These are phyloP conservation scores for Cryptococcus wingfieldii DNA, from an alignment of 1,284 basidiomycete species.

Conservation along the genomic window DNA sequence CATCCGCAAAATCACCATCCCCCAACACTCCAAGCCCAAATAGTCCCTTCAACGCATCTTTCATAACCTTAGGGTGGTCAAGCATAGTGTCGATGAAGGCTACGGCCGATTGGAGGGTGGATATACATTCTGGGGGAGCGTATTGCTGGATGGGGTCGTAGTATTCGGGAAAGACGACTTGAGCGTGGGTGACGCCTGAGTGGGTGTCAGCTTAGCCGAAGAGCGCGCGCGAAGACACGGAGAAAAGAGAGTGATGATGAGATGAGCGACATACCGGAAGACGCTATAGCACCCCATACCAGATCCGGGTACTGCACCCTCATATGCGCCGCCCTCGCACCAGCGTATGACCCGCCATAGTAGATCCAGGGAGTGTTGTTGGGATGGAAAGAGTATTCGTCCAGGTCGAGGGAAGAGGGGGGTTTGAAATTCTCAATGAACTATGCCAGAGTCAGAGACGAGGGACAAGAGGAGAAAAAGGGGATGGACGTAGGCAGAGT, in stretches of 20 bases:
- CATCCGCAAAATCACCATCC: constrained; percentile 72
- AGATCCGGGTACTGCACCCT: constrained; percentile 67
- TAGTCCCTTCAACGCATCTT: constrained; percentile 57
- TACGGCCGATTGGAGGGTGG: constrained; percentile 64
- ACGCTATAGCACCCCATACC: constrained; percentile 86
- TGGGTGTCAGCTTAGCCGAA: background rate
- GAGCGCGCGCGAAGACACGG: background rate
- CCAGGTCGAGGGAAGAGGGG: constrained; percentile 53
- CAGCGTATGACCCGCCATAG: constrained; percentile 79
- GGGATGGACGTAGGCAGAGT: constrained; percentile 61
- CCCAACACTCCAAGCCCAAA: constrained; percentile 67
- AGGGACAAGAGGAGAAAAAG: background rate
- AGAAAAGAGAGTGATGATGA: background rate
- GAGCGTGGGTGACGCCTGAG: constrained; percentile 52
- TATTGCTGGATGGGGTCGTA: constrained; percentile 77
- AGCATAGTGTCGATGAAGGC: constrained; percentile 59
- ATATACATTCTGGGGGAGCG: constrained; percentile 67
- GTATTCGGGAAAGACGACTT: constrained; percentile 58
- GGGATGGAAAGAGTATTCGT: constrained; percentile 51
- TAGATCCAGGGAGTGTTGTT: constrained; percentile 78
- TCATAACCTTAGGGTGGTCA: constrained; percentile 52
- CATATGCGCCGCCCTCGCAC: constrained; percentile 91
- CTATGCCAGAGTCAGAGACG: constrained; percentile 36
- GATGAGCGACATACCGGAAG: constrained; percentile 56
- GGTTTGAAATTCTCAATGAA: constrained; percentile 82